Conservation (phyloP, 768 basidiomycete species). For the Boletus tylopilopsis region DNA sequence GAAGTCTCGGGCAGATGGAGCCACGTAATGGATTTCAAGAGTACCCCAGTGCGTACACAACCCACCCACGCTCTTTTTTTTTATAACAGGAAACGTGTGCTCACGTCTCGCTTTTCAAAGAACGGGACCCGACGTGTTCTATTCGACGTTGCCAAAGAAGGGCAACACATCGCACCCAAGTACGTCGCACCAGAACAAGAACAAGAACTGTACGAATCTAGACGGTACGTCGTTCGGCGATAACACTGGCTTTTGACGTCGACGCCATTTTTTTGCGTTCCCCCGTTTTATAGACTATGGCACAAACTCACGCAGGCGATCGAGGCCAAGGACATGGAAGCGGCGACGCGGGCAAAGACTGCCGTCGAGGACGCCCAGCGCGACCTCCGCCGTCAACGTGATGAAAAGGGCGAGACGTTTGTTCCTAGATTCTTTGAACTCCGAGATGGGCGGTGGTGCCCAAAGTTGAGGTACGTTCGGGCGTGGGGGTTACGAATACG, state of each 20-base stretch:
- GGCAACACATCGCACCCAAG: slow-evolving; percentile 71
- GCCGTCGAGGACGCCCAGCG: slow-evolving; percentile 90
- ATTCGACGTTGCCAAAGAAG: slow-evolving; percentile 81
- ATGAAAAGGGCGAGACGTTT: slow-evolving; percentile 67
- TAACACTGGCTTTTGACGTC: too few relatives aligned
- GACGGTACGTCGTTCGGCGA: slow-evolving; percentile 49
- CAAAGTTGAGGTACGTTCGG: slow-evolving; percentile 64
- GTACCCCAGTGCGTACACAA: slow-evolving; percentile 47
- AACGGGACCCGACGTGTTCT: slow-evolving; percentile 67
- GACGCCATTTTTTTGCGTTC: too few relatives aligned
- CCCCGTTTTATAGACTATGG: slow-evolving; percentile 52
- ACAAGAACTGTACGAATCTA: slow-evolving; percentile 89
- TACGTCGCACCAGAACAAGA: slow-evolving; percentile 80
- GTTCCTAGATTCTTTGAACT: slow-evolving; percentile 80
- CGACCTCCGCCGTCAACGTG: slow-evolving; percentile 68
- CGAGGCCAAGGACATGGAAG: slow-evolving; percentile 85
- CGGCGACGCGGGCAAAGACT: slow-evolving; percentile 86
- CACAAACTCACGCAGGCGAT: slow-evolving; percentile 81
- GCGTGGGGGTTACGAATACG: too few relatives aligned
- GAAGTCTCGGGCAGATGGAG: slow-evolving; percentile 92
- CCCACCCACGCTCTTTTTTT: too few relatives aligned
- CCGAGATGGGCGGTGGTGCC: slow-evolving; percentile 75
- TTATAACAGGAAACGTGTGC: too few relatives aligned
- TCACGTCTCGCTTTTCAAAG: too few relatives aligned
- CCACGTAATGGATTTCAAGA: slow-evolving; percentile 82